These are phyloP conservation scores for Lenzites betulinus DNA, from an alignment of 768 basidiomycete genomes.

Conservation along the genomic window DNA sequence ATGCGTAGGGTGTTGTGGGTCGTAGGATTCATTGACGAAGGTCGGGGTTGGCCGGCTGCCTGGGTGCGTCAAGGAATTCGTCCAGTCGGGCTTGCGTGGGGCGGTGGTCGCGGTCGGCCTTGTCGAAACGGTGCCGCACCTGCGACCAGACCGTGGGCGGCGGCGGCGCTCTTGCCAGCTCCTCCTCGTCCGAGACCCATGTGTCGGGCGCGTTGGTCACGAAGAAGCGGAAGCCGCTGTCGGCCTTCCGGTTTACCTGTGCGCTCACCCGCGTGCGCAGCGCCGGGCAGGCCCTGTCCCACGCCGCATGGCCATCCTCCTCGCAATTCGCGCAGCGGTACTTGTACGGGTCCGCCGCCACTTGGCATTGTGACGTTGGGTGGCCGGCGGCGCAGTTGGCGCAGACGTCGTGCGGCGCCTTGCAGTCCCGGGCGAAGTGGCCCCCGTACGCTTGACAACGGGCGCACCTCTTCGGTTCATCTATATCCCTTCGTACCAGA, in stretches of 20 bases:
- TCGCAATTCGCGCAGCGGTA: conserved; percentile 32
- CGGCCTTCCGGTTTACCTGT: not conserved
- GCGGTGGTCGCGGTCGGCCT: not conserved
- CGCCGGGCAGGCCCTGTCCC: conserved; percentile 28
- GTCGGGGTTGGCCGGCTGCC: not conserved
- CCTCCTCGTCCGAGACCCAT: conserved; percentile 4
- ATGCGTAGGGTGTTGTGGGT: conserved; percentile 16
- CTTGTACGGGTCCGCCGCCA: not conserved
- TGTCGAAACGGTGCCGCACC: not conserved
- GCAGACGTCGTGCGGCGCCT: conserved; percentile 13
- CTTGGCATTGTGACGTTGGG: conserved; percentile 22
- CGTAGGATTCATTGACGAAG: not conserved
- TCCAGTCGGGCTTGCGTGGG: not conserved
- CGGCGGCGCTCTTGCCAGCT: not conserved
- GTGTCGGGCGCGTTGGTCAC: not conserved
- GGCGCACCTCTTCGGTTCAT: conserved; percentile 30
- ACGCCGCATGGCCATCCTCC: conserved; percentile 31
- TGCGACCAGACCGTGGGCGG: conserved; percentile 13
- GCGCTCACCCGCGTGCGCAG: not conserved
- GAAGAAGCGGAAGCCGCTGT: conserved; percentile 13
- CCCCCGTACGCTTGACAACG: conserved; percentile 28
- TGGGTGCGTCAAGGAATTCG: not conserved
- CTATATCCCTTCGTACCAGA: conserved; percentile 16
- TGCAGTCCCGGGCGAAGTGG: conserved; percentile 24
- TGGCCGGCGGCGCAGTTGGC: conserved; percentile 26